These are phyloP conservation scores for Keqinozyma sinolaborantium DNA, from an alignment of 1,139 yeast species.

Conservation along the genomic window DNA sequence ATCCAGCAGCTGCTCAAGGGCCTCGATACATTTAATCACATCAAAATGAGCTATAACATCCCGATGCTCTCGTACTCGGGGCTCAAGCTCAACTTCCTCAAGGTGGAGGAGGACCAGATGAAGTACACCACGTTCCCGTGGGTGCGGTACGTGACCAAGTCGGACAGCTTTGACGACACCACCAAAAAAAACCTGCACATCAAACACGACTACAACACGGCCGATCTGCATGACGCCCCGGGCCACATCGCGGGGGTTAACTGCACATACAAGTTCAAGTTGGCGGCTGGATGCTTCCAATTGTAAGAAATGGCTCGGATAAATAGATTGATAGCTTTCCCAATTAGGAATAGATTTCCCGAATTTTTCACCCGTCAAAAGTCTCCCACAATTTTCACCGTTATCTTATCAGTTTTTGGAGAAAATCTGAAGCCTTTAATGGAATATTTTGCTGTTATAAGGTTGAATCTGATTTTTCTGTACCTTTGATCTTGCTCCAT, in stretches of 20 bases:
- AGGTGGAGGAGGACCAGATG: slow-evolving; percentile 37
- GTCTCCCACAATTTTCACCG: too few species aligned
- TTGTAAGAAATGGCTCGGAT: slow-evolving; percentile 1
- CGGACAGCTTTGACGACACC: slow-evolving; percentile 7
- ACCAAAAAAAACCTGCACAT: neutral
- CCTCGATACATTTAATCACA: slow-evolving; percentile 19
- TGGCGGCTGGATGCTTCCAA: slow-evolving; percentile 22
- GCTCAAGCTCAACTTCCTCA: slow-evolving; percentile 33
- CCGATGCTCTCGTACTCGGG: slow-evolving; percentile 45
- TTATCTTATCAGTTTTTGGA: neutral
- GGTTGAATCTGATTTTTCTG: neutral
- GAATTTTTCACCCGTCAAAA: neutral
- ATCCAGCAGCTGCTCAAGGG: slow-evolving; percentile 11
- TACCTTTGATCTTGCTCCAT: too few species aligned
- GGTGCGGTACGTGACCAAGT: slow-evolving; percentile 40
- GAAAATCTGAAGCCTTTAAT: too few species aligned
- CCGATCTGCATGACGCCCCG: neutral
- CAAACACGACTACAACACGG: neutral
- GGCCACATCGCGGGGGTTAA: slow-evolving; percentile 5
- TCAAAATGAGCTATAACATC: slow-evolving; percentile 31
- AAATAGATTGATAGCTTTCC: neutral
- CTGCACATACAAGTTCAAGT: slow-evolving; percentile 26
- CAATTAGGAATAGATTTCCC: neutral
- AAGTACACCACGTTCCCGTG: slow-evolving; percentile 47
- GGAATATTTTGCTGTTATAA: neutral